Conservation (phyloP, 1,139 yeast species). For the Wickerhamiella pararugosa region DNA sequence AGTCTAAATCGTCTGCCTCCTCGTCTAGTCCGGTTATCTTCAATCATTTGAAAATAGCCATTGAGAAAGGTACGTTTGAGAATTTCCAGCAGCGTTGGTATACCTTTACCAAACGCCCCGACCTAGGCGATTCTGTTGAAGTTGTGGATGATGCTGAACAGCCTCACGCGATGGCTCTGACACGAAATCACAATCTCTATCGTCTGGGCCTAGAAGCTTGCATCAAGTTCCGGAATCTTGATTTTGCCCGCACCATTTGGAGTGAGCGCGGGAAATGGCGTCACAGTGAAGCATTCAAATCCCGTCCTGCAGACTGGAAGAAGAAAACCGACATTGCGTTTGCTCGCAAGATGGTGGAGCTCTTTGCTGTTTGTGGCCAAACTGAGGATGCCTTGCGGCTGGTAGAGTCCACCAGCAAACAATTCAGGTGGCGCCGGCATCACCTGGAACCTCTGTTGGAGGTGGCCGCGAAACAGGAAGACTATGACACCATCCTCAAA, state of each 20-base stretch:
- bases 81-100: slow-evolving; percentile 41
- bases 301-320: slow-evolving; percentile 28
- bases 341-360: slow-evolving; percentile 47
- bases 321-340: slow-evolving; percentile 47
- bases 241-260: slow-evolving; percentile 57
- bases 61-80: slow-evolving; percentile 31
- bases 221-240: slow-evolving; percentile 36
- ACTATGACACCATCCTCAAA: slow-evolving; percentile 26
- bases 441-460: slow-evolving; percentile 19
- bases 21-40: slow-evolving; percentile 18
- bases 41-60: slow-evolving; percentile 41
- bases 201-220: slow-evolving; percentile 46
- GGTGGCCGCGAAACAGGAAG: slow-evolving; percentile 30
- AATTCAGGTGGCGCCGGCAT: slow-evolving; percentile 48
- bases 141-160: slow-evolving; percentile 1
- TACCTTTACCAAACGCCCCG: slow-evolving; percentile 31
- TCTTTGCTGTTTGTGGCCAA: slow-evolving; percentile 37
- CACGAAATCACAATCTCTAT: slow-evolving; percentile 42
- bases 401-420: slow-evolving; percentile 48
- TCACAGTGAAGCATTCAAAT: slow-evolving; percentile 35
- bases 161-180: slow-evolving; percentile 15
- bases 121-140: slow-evolving; percentile 13
- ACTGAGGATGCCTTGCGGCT: slow-evolving; percentile 58
- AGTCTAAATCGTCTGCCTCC: slow-evolving; percentile 9
- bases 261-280: slow-evolving; percentile 62